Evolutionary conservation across 257 asterid species (phyloP).

Genomic region (Gentiana macrophylla): DNA sequence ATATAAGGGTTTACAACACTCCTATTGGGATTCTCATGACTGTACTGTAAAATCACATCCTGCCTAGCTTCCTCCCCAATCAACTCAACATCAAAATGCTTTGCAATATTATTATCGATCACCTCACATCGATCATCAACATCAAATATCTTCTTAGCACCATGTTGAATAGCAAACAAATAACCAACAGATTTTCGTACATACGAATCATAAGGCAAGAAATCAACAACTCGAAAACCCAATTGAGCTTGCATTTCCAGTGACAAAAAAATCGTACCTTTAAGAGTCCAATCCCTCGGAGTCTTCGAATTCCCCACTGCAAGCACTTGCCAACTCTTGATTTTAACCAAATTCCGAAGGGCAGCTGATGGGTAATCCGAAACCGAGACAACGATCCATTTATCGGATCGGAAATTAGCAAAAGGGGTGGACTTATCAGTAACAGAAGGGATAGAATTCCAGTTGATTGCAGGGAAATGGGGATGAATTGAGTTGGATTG

Average conservation of each 20-base stretch:
- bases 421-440: constrained; percentile 53
- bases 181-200: constrained; percentile 88
- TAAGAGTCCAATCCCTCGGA: constrained; percentile 84
- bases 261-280: constrained; percentile 76
- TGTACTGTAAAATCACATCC: constrained; percentile 83
- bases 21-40: constrained; percentile 78
- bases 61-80: constrained; percentile 78
- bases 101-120: constrained; percentile 69
- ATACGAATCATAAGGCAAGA: constrained; percentile 90
- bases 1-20: constrained; percentile 89
- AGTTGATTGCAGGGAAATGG: constrained; percentile 54
- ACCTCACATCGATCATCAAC: constrained; percentile 85
- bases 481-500: constrained; percentile 59
- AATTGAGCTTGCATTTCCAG: constrained; percentile 81
- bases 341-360: constrained; percentile 32
- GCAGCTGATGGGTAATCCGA: constrained; percentile 77
- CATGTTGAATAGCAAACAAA: constrained; percentile 91
- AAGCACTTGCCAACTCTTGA: constrained; percentile 89
- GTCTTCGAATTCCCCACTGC: constrained; percentile 89
- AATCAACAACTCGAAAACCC: constrained; percentile 77
- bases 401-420: constrained; percentile 66
- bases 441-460: constrained; percentile 54
- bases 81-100: constrained; percentile 86
- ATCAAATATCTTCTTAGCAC: constrained; percentile 85
- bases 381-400: constrained; percentile 89